Percentiles rank a stretch among this genome's conserved stretches.
phyloP scores from a whole-genome alignment of 2,329 filamentous ascomycete species.

The Trichophyton verrucosum region DNA sequence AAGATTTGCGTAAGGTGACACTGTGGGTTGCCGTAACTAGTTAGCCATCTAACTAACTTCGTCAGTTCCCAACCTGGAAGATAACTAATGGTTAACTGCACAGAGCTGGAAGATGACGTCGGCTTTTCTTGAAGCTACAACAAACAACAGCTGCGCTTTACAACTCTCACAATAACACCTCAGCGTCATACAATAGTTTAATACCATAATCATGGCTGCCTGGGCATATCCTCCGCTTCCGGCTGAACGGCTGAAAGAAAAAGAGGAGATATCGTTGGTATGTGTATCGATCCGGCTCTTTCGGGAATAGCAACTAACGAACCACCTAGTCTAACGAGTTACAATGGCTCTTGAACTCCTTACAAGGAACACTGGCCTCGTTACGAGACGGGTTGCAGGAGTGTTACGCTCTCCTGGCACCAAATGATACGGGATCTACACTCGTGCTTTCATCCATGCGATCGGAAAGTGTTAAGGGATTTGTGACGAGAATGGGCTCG shows the following conservation, averaged over 20 bases:
- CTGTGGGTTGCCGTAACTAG: not conserved
- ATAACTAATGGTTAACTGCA: no score
- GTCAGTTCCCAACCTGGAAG: no score
- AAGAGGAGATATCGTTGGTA: conserved; percentile 44
- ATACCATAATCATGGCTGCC: conserved; percentile 42
- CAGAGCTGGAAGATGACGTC: not conserved
- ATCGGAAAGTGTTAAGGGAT: conserved; percentile 83
- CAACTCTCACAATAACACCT: not conserved
- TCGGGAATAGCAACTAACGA: not conserved
- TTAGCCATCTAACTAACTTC: not conserved
- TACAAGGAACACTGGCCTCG: conserved; percentile 49
- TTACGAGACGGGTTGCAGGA: conserved; percentile 67
- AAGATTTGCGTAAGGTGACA: not conserved
- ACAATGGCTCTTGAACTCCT: conserved; percentile 49
- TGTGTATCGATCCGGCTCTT: not conserved
- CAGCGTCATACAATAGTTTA: not conserved
- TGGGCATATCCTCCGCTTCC: conserved; percentile 49
- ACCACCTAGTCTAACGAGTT: conserved; percentile 43
- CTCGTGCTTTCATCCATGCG: conserved; percentile 77
- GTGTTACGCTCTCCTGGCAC: conserved; percentile 75
- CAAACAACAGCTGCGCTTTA: not conserved
- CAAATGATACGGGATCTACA: conserved; percentile 73
- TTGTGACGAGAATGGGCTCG: conserved; percentile 81
- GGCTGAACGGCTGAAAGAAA: conserved; percentile 37
- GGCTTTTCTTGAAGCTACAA: not conserved